phyloP scores from a whole-genome alignment of 1,284 basidiomycete genomes.

The Sanghuangporus sanghuang region DNA sequence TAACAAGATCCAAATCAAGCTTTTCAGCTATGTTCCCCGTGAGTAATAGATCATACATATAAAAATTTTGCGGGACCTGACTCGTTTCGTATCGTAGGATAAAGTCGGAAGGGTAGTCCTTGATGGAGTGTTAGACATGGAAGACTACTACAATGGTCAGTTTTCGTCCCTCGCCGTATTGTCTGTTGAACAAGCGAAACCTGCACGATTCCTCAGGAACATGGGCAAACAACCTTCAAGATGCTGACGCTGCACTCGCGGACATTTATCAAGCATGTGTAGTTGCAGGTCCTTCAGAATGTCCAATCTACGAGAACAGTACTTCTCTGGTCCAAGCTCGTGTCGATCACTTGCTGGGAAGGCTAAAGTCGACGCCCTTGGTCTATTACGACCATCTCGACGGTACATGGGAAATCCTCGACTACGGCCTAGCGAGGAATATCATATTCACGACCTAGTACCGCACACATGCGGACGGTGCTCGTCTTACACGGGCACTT shows the following conservation, averaged over 20 bases:
- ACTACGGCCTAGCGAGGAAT: slow-evolving; percentile 11
- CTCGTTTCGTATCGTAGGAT: slow-evolving; percentile 10
- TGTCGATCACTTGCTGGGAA: slow-evolving; percentile 6
- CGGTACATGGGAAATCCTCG: slow-evolving; percentile 14
- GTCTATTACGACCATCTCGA: slow-evolving; percentile 2
- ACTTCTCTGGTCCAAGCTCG: slow-evolving; percentile 18
- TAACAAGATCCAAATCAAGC: neutral
- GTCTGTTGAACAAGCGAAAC: neutral
- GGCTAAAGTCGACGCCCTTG: neutral
- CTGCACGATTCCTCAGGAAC: neutral
- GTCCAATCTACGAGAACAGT: slow-evolving; percentile 20
- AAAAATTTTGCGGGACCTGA: neutral
- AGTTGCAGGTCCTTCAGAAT: slow-evolving; percentile 18
- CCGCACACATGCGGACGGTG: slow-evolving; percentile 9
- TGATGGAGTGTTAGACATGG: slow-evolving; percentile 17
- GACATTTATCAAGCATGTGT: slow-evolving; percentile 20
- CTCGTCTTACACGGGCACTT: slow-evolving; percentile 8
- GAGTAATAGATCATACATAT: neutral
- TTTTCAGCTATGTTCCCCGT: slow-evolving; percentile 26
- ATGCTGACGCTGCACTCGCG: slow-evolving; percentile 18
- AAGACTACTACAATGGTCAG: slow-evolving; percentile 10
- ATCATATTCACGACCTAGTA: slow-evolving; percentile 17
- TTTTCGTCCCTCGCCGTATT: neutral
- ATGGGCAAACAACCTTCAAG: slow-evolving; percentile 20
- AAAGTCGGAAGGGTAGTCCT: slow-evolving; percentile 20